Evolutionary conservation across 805 yeast genomes (phyloP).

Genomic region (Saturnispora halmiae): DNA sequence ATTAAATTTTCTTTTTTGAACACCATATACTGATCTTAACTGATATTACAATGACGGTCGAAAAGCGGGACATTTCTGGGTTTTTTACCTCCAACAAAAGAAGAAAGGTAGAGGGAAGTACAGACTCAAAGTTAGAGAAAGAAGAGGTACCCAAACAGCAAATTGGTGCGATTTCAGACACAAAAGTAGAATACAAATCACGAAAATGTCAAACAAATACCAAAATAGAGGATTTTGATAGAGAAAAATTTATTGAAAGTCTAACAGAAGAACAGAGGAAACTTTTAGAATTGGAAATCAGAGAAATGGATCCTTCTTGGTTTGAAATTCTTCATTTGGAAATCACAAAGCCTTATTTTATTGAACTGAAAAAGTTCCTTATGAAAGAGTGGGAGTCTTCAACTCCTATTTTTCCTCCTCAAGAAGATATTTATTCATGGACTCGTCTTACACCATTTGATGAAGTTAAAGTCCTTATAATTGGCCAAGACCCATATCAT

Average conservation of each 20-base stretch:
- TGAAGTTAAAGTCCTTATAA: conserved; percentile 62
- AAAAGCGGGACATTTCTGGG: background rate
- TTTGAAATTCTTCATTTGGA: conserved; percentile 57
- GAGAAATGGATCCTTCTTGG: conserved; percentile 72
- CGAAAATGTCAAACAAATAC: background rate
- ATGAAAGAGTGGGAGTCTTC: conserved; percentile 32
- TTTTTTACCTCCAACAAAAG: background rate
- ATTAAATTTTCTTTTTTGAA: too few relatives aligned
- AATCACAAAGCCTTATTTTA: conserved; percentile 76
- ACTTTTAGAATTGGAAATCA: conserved; percentile 57
- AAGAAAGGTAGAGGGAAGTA: background rate
- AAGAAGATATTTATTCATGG: conserved; percentile 80
- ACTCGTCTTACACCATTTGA: conserved; percentile 73
- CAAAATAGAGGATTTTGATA: conserved; percentile 33
- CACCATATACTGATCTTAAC: too few relatives aligned
- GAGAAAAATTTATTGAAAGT: conserved; percentile 39
- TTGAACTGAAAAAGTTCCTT: conserved; percentile 60
- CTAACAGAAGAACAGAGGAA: conserved; percentile 40
- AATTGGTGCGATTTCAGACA: background rate
- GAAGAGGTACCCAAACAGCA: background rate
- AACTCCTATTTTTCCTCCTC: conserved; percentile 67
- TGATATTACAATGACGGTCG: background rate
- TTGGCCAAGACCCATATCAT: conserved; percentile 98
- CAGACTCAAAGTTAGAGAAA: background rate
- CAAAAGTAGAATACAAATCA: background rate